Evolutionary conservation across 2,329 filamentous ascomycete genomes (phyloP), one percentile per base, ranked within the genome.

Genomic region (Talaromyces sp.): DNA sequence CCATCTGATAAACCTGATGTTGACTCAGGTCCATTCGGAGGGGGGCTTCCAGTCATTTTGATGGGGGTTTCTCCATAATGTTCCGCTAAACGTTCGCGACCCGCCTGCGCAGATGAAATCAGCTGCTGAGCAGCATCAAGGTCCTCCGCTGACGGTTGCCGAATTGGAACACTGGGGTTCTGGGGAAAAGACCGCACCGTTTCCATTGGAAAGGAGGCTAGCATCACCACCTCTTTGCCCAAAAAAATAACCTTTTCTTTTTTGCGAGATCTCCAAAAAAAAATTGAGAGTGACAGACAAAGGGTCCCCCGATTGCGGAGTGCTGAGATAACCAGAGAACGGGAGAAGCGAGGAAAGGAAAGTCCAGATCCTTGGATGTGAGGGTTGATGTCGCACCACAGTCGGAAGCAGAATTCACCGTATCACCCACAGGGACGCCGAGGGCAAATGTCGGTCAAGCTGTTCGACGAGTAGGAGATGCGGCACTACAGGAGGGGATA

Each of bases 101-200:
- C 75, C 36, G 72, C 75, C 54, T 75, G 73, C 22, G 76, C 74
- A 5, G 76, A 78, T 4, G 76, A 77, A 42, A 78, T 73, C 53
- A 78, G 63, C 65, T 78, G 76, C 62, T 76, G 76, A 49, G 76
- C 76, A 53, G 76, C 75, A 59, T 77, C 76, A 39, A 78, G 60
- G 57, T 78, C 75, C 63, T 78, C 75, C 22, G 75, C 75, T 4
- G 75, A 78, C 3, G 75, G 75, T 53, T 77, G 73, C 56, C 72
- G 72, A 63, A 70, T 62, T 47, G 71, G 55, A 58, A 62, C 67
- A 51, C 66, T 60, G 17, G 64, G 54, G 45, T 64, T 66, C 39
- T 61, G 62, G 45, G 69, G 63, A 29, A 69, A 57, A 56, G 70
- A 68, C 57, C 64, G 64, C 61, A 66, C 58, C 54, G 69, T 58